Base-by-base conservation (phyloP, 2,329 filamentous ascomycete species). In the Alternaria sp. region DNA sequence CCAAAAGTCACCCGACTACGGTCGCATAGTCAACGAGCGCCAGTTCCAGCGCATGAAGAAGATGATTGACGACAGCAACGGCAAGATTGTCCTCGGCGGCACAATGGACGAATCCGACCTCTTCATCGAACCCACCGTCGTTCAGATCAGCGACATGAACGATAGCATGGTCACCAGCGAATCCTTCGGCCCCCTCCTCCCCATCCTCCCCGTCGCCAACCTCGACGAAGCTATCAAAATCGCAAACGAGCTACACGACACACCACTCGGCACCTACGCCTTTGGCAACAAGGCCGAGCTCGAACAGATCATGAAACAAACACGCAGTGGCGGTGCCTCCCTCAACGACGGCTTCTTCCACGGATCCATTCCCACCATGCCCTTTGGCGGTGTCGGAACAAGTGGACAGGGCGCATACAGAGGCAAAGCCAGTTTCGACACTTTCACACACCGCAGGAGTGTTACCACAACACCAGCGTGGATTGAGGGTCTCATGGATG, bases 101-200 rank as follows among this genome's bases (percentile, higher is more conserved):
- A 88, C 90, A 58, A 90, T 91, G 83, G 93, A 98, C 78, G 90
- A 92, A 77, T 84, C 86, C 36, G 87, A 93, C 30, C 89, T 91
- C 53, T 97, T 91, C 81, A 96, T 99, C 71, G 93, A 95, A 78
- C 93, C 94, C 1, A 99, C 96, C 0, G 89, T 95, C n/a, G 89
- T 99, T n/a, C 86, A 93, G 64, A 91, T 97, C 40, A 85, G 92
- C 68, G 89, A 88, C 65, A 77, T 87, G 15, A 86, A 94, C 52
- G 95, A 97, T 81, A 86, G 90, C 8, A 88, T 97, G 80, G 87
- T 97, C 75, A 82, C 83, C 23, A 88, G 97, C 67, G 96, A 99
- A 83, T 93, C 90, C 46, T 99, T 99, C 77, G 96, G 95, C 7
- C 96, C 96, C n/a, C 85, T 97, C 63, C 93, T 97, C 70, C 90